Evolutionary conservation across 2,329 filamentous ascomycete genomes (phyloP).

Genomic region (Albophoma yamanashiensis): DNA sequence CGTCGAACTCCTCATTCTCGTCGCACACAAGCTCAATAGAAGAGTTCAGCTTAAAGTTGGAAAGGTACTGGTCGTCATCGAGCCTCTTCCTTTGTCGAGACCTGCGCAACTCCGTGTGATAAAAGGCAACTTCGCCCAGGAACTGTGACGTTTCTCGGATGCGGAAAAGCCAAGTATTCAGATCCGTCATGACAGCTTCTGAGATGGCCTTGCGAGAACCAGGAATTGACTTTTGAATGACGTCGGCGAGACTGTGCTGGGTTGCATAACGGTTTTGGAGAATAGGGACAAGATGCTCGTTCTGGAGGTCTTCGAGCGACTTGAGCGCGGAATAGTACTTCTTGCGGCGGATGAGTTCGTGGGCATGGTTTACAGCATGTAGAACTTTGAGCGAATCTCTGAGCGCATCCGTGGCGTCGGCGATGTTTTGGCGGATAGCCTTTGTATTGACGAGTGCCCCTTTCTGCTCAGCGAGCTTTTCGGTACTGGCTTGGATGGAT

Average conservation of each 20-base stretch:
- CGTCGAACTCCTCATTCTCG: slow-evolving; percentile 90
- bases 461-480: slow-evolving; percentile 90
- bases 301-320: slow-evolving; percentile 89
- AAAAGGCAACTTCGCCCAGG: slow-evolving; percentile 90
- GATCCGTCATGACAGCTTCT: slow-evolving; percentile 90
- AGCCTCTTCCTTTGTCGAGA: slow-evolving; percentile 73
- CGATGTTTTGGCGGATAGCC: slow-evolving; percentile 87
- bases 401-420: slow-evolving; percentile 79
- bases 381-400: slow-evolving; percentile 88
- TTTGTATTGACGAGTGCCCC: slow-evolving; percentile 87
- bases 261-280: slow-evolving; percentile 78
- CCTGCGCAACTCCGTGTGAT: slow-evolving; percentile 82
- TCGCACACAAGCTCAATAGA: slow-evolving; percentile 92
- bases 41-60: slow-evolving; percentile 85
- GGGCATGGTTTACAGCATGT: slow-evolving; percentile 84
- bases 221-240: slow-evolving; percentile 93
- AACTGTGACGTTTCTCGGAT: slow-evolving; percentile 96
- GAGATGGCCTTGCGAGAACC: slow-evolving; percentile 87
- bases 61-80: slow-evolving; percentile 63
- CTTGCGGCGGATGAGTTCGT: slow-evolving; percentile 84
- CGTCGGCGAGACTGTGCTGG: slow-evolving; percentile 86
- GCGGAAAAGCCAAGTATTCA: slow-evolving; percentile 93
- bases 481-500: slow-evolving; percentile 89
- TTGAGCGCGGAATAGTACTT: slow-evolving; percentile 93
- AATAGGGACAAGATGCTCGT: slow-evolving; percentile 71